Base-by-base conservation (phyloP, 164 flowering plant genomes). In the Sedum album region DNA sequence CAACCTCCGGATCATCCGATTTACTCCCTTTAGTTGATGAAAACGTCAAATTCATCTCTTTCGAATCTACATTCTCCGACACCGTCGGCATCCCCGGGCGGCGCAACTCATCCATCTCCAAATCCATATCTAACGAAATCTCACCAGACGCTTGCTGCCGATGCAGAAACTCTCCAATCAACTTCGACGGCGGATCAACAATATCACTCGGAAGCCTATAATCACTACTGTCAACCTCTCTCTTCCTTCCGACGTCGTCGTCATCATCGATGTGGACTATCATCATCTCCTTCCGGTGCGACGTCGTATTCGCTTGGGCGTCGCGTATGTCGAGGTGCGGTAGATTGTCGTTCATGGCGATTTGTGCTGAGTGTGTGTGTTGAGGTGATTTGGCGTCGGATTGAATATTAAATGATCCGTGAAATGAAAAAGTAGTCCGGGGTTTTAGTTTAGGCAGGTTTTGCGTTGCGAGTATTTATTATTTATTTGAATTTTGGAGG, bases 151-250 rank as follows among this genome's bases (percentile, higher is more conserved):
- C 75, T 25, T 57, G 71, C 76, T 82, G 84, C 57, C 73, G 76
- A 44, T 74, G 75, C 49, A 79, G 31, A n/a, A 79, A 80, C 76
- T 76, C 73, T 8, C 79, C 83, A 35, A 80, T 81, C 72, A 82
- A 71, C 76, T 70, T 74, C 60, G 83, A 70, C 26, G 86, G 81
- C 31, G 84, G 81, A 57, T 75, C 79, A 13, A 6, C 11, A 25
- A 35, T 4, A 21, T 68, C 36, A 5, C 62, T 55, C 26, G 61
- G 61, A 55, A 55, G 26, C 46, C 20, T 42, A 53, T 73, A 75
- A 30, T 42, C 63, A 60, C 70, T 65, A 23, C 72, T 66, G 18
- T 31, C 38, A 35, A 65, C 28, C 23, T 17, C 33, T 51, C 5
- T 42, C 51, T 4, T 44, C 31, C 20, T 53, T 53, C 80, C 76